These are phyloP conservation scores for Kodamaea fungicola DNA, from an alignment of 1,139 yeast species.

Conservation along the genomic window DNA sequence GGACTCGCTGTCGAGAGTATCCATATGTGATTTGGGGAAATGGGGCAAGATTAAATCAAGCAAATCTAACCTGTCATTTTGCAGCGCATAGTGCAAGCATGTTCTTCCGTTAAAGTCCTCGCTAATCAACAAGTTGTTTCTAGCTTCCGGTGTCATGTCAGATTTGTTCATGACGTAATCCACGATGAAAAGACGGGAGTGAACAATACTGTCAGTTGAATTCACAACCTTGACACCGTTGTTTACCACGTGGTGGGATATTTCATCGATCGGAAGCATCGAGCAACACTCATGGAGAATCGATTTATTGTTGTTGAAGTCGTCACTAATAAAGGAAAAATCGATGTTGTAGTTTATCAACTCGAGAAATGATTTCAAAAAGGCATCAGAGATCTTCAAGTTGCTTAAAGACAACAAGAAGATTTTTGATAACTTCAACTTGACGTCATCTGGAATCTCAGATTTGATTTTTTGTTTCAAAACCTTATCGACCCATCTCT, in stretches of 20 bases:
- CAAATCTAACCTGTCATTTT: constrained; percentile 57
- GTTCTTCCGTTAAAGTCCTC: constrained; percentile 73
- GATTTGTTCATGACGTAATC: constrained; percentile 25
- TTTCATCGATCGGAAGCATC: constrained; percentile 29
- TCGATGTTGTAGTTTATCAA: constrained; percentile 43
- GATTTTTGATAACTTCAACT: constrained; percentile 53
- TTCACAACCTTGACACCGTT: constrained; percentile 45
- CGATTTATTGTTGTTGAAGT: constrained; percentile 40
- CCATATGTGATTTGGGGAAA: constrained; percentile 39
- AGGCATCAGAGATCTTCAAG: constrained; percentile 46
- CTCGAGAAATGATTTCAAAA: constrained; percentile 43
- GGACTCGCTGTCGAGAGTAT: constrained; percentile 64
- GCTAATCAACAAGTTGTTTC: constrained; percentile 28
- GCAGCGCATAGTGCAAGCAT: constrained; percentile 87
- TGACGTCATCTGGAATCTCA: constrained; percentile 5
- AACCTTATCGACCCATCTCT: constrained; percentile 51
- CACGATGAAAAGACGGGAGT: constrained; percentile 39
- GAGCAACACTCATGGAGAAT: constrained; percentile 47
- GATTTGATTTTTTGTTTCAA: constrained; percentile 25
- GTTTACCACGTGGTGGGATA: constrained; percentile 36
- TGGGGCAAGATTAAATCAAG: constrained; percentile 42
- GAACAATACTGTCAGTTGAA: constrained; percentile 40
- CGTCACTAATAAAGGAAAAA: constrained; percentile 34
- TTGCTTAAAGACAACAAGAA: constrained; percentile 62
- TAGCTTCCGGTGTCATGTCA: constrained; percentile 17